Conservation (phyloP, 2,329 filamentous ascomycete species). For the Macroventuria anomochaeta region DNA sequence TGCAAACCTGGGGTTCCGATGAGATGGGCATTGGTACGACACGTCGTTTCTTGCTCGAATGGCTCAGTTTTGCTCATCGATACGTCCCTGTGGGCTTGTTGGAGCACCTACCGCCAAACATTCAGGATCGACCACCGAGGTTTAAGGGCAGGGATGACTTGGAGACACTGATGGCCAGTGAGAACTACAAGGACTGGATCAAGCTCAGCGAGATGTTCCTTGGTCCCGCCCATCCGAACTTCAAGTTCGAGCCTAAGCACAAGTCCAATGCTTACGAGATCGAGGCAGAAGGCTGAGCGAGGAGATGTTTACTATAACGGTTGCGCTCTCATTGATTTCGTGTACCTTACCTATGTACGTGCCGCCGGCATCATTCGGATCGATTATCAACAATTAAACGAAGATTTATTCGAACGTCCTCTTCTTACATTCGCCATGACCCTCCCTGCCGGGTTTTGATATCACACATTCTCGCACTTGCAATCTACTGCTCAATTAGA, state of each 20-base stretch:
- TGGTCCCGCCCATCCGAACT: conserved; percentile 85
- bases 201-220: conserved; percentile 99
- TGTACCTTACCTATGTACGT: no score
- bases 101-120: conserved; percentile 83
- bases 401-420: no score
- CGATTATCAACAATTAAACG: no score
- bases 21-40: conserved; percentile 93
- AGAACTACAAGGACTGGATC: conserved; percentile 97
- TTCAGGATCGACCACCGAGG: conserved; percentile 87
- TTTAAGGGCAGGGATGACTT: conserved; percentile 86
- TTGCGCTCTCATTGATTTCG: neutral
- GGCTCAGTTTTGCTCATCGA: conserved; percentile 89
- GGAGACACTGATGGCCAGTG: conserved; percentile 89
- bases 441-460: no score
- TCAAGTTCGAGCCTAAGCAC: conserved; percentile 96
- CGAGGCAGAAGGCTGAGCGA: conserved; percentile 58
- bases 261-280: conserved; percentile 91
- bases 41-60: conserved; percentile 90
- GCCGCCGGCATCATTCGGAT: no score
- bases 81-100: conserved; percentile 91
- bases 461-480: no score
- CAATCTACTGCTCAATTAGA: no score
- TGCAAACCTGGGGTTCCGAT: conserved; percentile 95
- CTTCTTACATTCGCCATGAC: no score
- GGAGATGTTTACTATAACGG: neutral